Base-by-base conservation (phyloP, 257 asterid species). In the Salvia rosmarinus region DNA sequence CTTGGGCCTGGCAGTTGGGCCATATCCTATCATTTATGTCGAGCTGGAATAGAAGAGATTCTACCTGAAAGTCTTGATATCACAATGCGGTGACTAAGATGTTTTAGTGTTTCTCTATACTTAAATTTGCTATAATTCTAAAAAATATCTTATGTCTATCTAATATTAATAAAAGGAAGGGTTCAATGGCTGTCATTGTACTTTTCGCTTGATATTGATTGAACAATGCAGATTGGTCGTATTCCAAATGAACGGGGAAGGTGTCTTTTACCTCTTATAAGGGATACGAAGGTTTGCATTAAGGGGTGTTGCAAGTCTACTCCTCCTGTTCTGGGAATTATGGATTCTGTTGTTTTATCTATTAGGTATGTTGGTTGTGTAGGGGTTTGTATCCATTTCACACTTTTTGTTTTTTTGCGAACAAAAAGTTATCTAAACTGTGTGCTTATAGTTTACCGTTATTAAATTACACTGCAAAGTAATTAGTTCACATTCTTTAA, bases 231-330 rank as follows among this genome's bases (percentile, higher is more conserved):
- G 99, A 82, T 94, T 85, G 99, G 99, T 42, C 97, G 99, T 63
- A 89, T 94, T 79, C 99, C 99, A 40, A 89, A 83, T 78, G 98
- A 94, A 78, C 91, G 99, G 99, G 92, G 91, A 81, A 87, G 96
- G 63, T 91, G 96, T 58, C 82, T 94, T 70, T 78, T 91, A 85
- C 96, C 98, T 3, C 93, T 94, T 62, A 96, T 94, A 79, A 87
- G 96, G 74, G 93, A 82, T 63, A 94, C 86, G 73, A 91, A 88
- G 82, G 83, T 88, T 57, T 75, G 75, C 62, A 49, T 94, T 20
- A 74, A 80, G 66, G 99, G 99, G 14, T 74, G 66, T 54, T 94
- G 98, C 86, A 86, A 83, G 85, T 86, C 89, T 17, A 88, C 96
- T 76, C 98, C 96, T 78, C 82, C 84, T 50, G 87, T 84, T 40